These are phyloP conservation scores for Aspergillus tubingensis DNA, from an alignment of 2,329 filamentous ascomycete species.

Conservation along the genomic window DNA sequence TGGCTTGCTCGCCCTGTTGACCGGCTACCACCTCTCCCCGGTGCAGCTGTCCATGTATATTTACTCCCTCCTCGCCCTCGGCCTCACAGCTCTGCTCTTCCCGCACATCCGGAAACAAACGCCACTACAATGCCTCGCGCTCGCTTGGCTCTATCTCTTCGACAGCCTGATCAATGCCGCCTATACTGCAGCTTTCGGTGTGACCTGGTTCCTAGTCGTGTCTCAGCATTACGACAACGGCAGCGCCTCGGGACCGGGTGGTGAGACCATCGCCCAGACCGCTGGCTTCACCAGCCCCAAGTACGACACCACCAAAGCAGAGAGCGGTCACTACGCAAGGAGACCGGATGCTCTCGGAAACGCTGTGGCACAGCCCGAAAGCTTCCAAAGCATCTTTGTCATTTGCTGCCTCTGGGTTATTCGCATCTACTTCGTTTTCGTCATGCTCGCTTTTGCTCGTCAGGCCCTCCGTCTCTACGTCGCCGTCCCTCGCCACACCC, in stretches of 20 bases:
- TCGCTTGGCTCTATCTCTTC: constrained; percentile 82
- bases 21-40: constrained; percentile 78
- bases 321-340: constrained; percentile 41
- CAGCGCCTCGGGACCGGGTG: constrained; percentile 51
- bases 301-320: constrained; percentile 61
- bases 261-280: constrained; percentile 60
- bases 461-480: constrained; percentile 68
- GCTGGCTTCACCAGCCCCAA: constrained; percentile 67
- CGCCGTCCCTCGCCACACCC: constrained; percentile 42
- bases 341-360: constrained; percentile 57
- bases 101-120: constrained; percentile 78
- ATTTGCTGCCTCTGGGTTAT: constrained; percentile 73
- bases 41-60: constrained; percentile 90
- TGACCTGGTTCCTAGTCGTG: constrained; percentile 82
- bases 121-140: constrained; percentile 74
- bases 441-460: constrained; percentile 81
- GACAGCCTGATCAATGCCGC: constrained; percentile 79
- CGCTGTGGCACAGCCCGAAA: constrained; percentile 66
- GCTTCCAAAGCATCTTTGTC: constrained; percentile 74
- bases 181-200: constrained; percentile 79
- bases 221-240: constrained; percentile 56
- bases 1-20: constrained; percentile 83
- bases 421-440: constrained; percentile 78
- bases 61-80: constrained; percentile 75
- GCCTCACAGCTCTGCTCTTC: constrained; percentile 68